Evolutionary conservation across 176 grass and related monocot species (phyloP), one percentile per base, ranked within the genome.

Genomic region (Guadua angustifolia): DNA sequence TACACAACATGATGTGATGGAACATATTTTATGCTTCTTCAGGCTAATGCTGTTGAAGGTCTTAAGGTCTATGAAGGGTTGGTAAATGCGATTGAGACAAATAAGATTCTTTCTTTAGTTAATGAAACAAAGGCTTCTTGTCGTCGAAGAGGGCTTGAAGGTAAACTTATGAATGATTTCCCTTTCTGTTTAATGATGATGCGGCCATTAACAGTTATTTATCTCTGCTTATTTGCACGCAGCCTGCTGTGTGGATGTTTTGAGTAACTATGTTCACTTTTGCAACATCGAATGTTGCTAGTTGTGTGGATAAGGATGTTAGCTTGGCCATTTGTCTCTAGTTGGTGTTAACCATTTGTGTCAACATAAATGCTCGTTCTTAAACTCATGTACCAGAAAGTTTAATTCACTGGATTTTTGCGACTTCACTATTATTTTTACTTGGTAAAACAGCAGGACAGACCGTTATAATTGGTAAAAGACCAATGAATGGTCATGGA

Each of bases 41-140:
- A 97, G 96, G 87, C 92, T 66, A 95, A 99, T 90, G 75, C 85
- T 76, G 86, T 95, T 81, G 96, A 99, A 87, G 96, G 96, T 40
- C 93, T 99, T 56, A 99, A 95, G 69, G 75, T 99, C 40, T 99
- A 94, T 83, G 93, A 95, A 73, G 93, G 89, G 10, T 85, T 94
- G 62, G 79, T 99, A 53, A 89, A 90, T 79, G 72, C 47, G 33
- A 66, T 2, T 7, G 89, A 99, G 60, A 79, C 85, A 82, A 81
- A 81, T 65, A 82, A 88, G 56, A 90, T 99, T 77, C 40, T 94
- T 85, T 88, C 85, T 47, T 92, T 92, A 74, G 74, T 89, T 57
- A 94, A 99, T 86, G 93, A 91, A 88, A 92, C 85, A 66, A 99
- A 89, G 86, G 74, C 88, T 89, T 79, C 89, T 87, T 89, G 49